phyloP scores from a whole-genome alignment of 208 protist species.

The Zelonia costaricensis region DNA sequence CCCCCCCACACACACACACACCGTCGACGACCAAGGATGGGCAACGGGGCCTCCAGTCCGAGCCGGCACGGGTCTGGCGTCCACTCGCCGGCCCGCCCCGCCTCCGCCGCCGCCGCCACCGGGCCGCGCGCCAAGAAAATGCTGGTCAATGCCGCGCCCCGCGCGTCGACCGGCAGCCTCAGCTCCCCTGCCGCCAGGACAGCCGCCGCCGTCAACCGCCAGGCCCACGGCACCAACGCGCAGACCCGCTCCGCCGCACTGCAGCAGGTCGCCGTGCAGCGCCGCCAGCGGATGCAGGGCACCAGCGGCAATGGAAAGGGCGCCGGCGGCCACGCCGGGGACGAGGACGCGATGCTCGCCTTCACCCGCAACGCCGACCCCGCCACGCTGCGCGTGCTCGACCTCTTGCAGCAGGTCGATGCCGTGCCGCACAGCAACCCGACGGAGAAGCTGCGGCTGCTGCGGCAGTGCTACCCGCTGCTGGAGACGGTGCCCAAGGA shows the following conservation, averaged over 20 bases:
- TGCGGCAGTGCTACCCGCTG: slow-evolving; percentile 69
- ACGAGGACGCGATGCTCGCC: slow-evolving; percentile 40
- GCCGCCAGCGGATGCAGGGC: slow-evolving; percentile 2
- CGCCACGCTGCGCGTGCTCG: slow-evolving; percentile 54
- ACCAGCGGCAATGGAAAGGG: background rate
- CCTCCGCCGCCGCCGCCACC: background rate
- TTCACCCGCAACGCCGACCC: slow-evolving; percentile 57
- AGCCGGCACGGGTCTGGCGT: background rate
- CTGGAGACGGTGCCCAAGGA: slow-evolving; percentile 56
- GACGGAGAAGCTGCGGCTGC: slow-evolving; percentile 42
- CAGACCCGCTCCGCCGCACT: slow-evolving; percentile 13
- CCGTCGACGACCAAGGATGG: too few relatives aligned
- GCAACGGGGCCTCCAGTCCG: slow-evolving; percentile 25
- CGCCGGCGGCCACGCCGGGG: background rate
- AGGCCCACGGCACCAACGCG: background rate
- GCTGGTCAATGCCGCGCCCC: slow-evolving; percentile 27
- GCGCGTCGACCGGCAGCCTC: slow-evolving; percentile 15
- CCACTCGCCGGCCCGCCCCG: slow-evolving; percentile 7
- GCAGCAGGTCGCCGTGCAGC: slow-evolving; percentile 14
- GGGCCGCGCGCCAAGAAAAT: slow-evolving; percentile 18
- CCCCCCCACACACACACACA: background rate
- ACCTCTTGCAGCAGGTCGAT: slow-evolving; percentile 64
- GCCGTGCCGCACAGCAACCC: slow-evolving; percentile 38
- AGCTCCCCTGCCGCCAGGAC: slow-evolving; percentile 13
- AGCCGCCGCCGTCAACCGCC: slow-evolving; percentile 2